Base-by-base conservation (phyloP, 2,329 filamentous ascomycete species). In the Aphanocladium album region DNA sequence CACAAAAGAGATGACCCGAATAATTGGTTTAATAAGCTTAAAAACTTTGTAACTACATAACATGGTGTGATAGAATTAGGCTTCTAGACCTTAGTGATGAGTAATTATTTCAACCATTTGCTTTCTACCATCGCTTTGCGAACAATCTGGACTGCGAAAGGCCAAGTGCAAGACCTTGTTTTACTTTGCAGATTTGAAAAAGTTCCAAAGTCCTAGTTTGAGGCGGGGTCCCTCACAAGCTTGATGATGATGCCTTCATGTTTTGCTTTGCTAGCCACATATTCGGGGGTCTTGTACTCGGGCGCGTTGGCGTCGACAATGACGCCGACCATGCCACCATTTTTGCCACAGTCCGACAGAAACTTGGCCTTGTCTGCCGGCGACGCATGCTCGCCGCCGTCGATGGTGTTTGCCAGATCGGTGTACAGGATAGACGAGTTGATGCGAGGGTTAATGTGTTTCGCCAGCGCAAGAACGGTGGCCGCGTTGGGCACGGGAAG, bases 361-460 rank as follows among this genome's bases (percentile, higher is more conserved):
- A 33, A 43, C 2, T 45, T 58, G 21, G 53, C 51, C 41, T 62
- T 41, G 2, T 46, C 61, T 16, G 56, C 51, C 4, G 61, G 53
- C 7, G 64, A 57, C 11, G 52, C 61, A 62, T 51, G 16, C 21
- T 5, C 51, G 33, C 64, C 68, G 25, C 67, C 66, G 50, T 70
- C 67, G 25, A 72, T 71, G 43, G 68, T 67, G 51, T 47, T 61
- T 19, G 70, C 70, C 35, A 71, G 66, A 21, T 70, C 68, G 3
- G 60, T 57, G 51, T 65, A 70, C 2, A 69, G 62, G 12, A 70
- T 64, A 27, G 57, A 65, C 4, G 69, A 67, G 57, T 61, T 45
- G 64, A 62, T 43, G 60, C 39, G 37, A 43, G 52, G 11, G 43
- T 57, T 62, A 53, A 67, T 63, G 64, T 71, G 69, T 66, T 71